Conservation (phyloP, 345 rosid genomes). For the Murraya koenigii region DNA sequence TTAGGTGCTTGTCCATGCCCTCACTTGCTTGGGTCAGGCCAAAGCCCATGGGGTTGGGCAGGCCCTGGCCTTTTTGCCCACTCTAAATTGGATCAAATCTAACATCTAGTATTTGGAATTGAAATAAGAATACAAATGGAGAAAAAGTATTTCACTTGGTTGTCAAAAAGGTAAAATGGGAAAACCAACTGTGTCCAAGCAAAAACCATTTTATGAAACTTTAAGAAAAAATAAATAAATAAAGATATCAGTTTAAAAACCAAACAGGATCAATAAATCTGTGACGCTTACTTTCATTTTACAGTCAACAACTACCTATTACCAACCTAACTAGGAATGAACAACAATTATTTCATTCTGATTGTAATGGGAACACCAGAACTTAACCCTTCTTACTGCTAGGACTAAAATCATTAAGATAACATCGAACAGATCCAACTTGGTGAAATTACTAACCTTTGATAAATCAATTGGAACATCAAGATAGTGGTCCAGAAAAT, state of each 20-base stretch:
- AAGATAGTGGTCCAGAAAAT: conserved; percentile 97
- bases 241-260: background rate
- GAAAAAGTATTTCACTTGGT: background rate
- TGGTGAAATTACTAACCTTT: conserved; percentile 50
- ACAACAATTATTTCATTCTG: background rate
- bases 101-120: background rate
- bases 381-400: background rate
- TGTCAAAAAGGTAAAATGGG: background rate
- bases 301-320: background rate
- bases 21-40: no score
- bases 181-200: background rate
- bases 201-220: background rate
- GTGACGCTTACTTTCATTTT: background rate
- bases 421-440: conserved; percentile 10
- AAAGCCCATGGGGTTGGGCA: no score
- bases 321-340: background rate
- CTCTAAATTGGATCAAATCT: background rate
- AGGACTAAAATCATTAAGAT: background rate
- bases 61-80: no score
- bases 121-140: background rate
- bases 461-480: conserved; percentile 95
- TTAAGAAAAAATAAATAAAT: background rate
- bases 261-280: background rate
- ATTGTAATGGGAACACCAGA: background rate
- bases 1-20: no score